phyloP scores from a whole-genome alignment of 1,284 basidiomycete species.

The Ceratobasidium sp. region DNA sequence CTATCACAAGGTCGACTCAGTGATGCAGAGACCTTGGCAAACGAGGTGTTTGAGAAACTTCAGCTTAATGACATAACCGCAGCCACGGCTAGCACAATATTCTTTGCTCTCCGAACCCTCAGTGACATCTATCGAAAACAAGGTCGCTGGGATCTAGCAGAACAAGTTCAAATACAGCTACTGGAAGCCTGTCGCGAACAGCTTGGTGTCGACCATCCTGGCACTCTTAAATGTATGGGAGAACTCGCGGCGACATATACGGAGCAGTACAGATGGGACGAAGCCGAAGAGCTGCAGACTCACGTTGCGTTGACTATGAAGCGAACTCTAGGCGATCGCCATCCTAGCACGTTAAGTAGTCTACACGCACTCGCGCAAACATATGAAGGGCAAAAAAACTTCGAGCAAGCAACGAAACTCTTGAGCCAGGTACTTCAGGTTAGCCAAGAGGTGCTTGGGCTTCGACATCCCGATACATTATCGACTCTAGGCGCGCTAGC shows the following conservation, averaged over 20 bases:
- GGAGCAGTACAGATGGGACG: slow-evolving; percentile 3
- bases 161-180: neutral
- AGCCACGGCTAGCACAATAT: too few relatives aligned
- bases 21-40: neutral
- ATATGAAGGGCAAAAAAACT: neutral
- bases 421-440: neutral
- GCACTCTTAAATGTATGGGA: neutral
- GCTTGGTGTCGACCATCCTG: slow-evolving; percentile 1
- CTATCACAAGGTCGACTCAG: neutral
- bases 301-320: neutral
- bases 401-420: slow-evolving; percentile 1
- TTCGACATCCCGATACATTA: slow-evolving; percentile 23
- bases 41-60: neutral
- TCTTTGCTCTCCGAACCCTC: neutral
- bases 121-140: neutral
- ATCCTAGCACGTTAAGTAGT: slow-evolving; percentile 6
- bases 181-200: neutral
- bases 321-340: neutral
- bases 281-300: neutral
- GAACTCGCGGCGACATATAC: slow-evolving; percentile 4
- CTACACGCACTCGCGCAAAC: slow-evolving; percentile 17
- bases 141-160: slow-evolving; percentile 11
- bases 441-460: neutral
- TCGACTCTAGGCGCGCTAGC: neutral
- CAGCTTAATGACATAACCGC: neutral